Base-by-base conservation (phyloP, 2,329 filamentous ascomycete species). In the Knoxdaviesia proteae region DNA sequence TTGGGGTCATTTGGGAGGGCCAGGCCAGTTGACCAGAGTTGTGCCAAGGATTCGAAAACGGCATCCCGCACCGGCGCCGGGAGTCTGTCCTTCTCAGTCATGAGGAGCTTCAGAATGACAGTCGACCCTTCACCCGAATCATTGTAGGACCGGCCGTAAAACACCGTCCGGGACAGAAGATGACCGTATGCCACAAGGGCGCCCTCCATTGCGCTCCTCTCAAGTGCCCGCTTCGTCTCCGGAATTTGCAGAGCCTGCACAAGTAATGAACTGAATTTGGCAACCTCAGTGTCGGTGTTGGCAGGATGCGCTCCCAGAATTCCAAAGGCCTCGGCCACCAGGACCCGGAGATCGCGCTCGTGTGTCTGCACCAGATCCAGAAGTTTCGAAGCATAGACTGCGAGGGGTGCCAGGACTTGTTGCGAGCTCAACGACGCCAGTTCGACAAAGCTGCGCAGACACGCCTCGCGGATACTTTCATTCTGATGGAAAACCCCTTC, bases 261-360 rank as follows among this genome's bases (percentile, higher is more conserved):
- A 20, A 20, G 20, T 3, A 20, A 20, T 20, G 20, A 20, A 20
- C 20, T 20, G 20, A 20, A 20, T 20, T 20, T 20, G 3, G 20
- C 45, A 11, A 61, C 46, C 1, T 42, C 46, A 5, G 57, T 52
- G 0, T 59, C 49, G 2, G 64, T 51, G 44, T 65, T 65, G 6
- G 50, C 52, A 4, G 66, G 64, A 54, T 88, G 80, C 0, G 84
- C 79, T 1, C 71, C 75, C 5, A 94, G 59, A 8, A 94, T 79
- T 1, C 86, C 87, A 50, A 86, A 74, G 0, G 75, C 71, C 46
- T 75, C 76, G 10, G 84, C 77, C 1, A 77, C 77, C 32, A 78
- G 63, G 35, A 66, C 63, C 34, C 87, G 71, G 5, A 80, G 67
- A 43, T 74, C 69, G 47, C 74, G 69, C 49, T 81, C 79, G 54